phyloP scores from a whole-genome alignment of 495 filamentous ascomycete genomes.

The Sphaerosporella brunnea region DNA sequence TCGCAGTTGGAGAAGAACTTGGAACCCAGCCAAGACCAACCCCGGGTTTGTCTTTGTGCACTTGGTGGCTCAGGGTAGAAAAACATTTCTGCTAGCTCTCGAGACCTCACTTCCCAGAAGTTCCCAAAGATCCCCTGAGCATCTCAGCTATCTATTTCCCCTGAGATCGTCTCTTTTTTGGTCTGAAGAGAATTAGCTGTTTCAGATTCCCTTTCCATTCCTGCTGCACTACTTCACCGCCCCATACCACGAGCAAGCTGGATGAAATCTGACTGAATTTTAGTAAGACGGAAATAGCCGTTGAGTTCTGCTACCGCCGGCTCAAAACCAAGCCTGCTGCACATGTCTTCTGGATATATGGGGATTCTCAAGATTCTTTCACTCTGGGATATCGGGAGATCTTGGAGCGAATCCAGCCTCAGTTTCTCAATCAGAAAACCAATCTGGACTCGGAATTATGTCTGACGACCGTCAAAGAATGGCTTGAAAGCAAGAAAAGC shows the following conservation, averaged over 20 bases:
- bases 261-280: not conserved
- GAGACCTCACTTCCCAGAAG: no score
- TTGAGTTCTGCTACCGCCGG: not conserved
- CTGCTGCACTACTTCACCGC: no score
- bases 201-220: no score
- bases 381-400: not conserved
- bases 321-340: not conserved
- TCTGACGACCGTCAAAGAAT: not conserved
- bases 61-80: not conserved
- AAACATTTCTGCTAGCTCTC: not conserved
- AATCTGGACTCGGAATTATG: not conserved
- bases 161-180: no score
- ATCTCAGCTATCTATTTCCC: no score
- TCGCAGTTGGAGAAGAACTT: not conserved
- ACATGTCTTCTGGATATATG: not conserved
- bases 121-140: no score
- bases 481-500: not conserved
- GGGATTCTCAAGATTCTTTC: not conserved
- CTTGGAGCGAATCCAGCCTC: not conserved
- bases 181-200: no score
- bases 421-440: not conserved
- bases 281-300: not conserved
- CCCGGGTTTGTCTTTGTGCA: not conserved
- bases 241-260: no score
- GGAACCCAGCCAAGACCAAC: not conserved